phyloP scores from a whole-genome alignment of 495 filamentous ascomycete genomes.

The Podospora pseudocomata region DNA sequence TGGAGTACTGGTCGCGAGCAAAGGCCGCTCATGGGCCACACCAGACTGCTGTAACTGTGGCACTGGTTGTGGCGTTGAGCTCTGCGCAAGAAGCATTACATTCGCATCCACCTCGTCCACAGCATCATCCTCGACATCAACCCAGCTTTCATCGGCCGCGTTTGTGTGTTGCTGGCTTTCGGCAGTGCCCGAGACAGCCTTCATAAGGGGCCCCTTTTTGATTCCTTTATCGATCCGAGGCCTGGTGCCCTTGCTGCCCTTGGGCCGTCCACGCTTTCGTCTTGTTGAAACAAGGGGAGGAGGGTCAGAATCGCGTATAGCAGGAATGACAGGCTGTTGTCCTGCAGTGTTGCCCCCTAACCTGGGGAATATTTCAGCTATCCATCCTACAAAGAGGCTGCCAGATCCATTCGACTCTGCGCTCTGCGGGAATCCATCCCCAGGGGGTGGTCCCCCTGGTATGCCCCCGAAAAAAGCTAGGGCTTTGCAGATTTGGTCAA shows the following conservation, averaged over 20 bases:
- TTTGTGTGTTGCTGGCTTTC: slow-evolving; percentile 3
- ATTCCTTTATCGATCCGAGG: slow-evolving; percentile 48
- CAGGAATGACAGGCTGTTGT: slow-evolving; percentile 24
- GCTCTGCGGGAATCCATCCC: slow-evolving; percentile 51
- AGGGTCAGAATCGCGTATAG: slow-evolving; percentile 18
- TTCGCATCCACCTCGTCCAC: slow-evolving; percentile 27
- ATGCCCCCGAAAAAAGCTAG: slow-evolving; percentile 57
- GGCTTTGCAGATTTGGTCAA: slow-evolving; percentile 56
- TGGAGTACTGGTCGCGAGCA: slow-evolving; percentile 1
- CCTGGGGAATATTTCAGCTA: slow-evolving; percentile 55
- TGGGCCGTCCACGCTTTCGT: slow-evolving; percentile 48
- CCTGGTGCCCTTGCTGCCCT: slow-evolving; percentile 50
- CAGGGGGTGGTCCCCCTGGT: slow-evolving; percentile 51
- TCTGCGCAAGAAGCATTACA: slow-evolving; percentile 28
- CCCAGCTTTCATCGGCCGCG: slow-evolving; percentile 27
- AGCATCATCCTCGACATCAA: slow-evolving; percentile 27
- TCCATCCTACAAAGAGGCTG: slow-evolving; percentile 55
- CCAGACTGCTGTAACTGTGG: not conserved
- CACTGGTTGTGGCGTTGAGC: slow-evolving; percentile 13
- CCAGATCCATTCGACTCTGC: slow-evolving; percentile 52
- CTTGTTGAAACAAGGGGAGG: slow-evolving; percentile 17
- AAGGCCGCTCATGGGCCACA: not conserved
- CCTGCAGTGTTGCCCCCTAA: slow-evolving; percentile 27
- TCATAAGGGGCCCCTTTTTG: slow-evolving; percentile 40
- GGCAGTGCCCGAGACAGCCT: not conserved